A percentile compares a stretch with the other conserved stretches of the same genome.
These are phyloP conservation scores for Ascomycota sp. DNA, from an alignment of 2,329 filamentous ascomycete species.

Conservation along the genomic window DNA sequence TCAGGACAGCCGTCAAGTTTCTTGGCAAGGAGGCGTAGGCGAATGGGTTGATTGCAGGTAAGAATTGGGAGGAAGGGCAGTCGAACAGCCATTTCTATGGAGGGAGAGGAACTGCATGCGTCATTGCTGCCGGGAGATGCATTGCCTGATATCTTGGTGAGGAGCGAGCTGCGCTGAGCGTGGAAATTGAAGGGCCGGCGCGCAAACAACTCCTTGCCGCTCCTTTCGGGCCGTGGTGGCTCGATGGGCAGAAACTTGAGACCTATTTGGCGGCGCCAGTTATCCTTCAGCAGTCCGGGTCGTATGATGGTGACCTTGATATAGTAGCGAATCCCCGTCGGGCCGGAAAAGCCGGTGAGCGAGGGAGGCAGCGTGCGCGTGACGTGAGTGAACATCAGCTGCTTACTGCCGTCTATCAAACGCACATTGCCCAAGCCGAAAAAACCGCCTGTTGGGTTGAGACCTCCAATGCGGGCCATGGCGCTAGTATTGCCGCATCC, in stretches of 20 bases:
- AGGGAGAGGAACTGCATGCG: constrained; percentile 21
- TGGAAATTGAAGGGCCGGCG: constrained; percentile 44
- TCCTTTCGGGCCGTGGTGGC: constrained; percentile 48
- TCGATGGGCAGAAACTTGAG: constrained; percentile 90
- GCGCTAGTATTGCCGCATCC: constrained; percentile 35
- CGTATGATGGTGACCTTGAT: constrained; percentile 86
- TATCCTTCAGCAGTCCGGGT: constrained; percentile 80
- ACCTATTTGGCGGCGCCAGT: constrained; percentile 46
- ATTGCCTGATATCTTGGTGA: constrained; percentile 21
- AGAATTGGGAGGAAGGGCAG: constrained; percentile 74
- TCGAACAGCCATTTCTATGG: constrained; percentile 56
- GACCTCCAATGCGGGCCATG: constrained; percentile 31
- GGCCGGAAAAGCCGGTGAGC: constrained; percentile 63
- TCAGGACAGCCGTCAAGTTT: constrained; percentile 52
- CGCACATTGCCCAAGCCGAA: constrained; percentile 32
- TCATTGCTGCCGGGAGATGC: constrained; percentile 5
- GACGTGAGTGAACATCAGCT: constrained; percentile 48
- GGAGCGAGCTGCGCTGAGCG: constrained; percentile 8
- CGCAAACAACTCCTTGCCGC: constrained; percentile 66
- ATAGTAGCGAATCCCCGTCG: constrained; percentile 84
- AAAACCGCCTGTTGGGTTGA: constrained; percentile 22
- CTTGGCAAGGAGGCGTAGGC: constrained; percentile 59
- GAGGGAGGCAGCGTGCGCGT: constrained; percentile 78
- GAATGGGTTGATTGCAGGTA: constrained; percentile 73
- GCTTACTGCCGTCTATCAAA: constrained; percentile 41